Evolutionary conservation across 2,329 filamentous ascomycete species (phyloP), one percentile per base, ranked within the genome.

Genomic region (Aspergillus pseudotamarii): DNA sequence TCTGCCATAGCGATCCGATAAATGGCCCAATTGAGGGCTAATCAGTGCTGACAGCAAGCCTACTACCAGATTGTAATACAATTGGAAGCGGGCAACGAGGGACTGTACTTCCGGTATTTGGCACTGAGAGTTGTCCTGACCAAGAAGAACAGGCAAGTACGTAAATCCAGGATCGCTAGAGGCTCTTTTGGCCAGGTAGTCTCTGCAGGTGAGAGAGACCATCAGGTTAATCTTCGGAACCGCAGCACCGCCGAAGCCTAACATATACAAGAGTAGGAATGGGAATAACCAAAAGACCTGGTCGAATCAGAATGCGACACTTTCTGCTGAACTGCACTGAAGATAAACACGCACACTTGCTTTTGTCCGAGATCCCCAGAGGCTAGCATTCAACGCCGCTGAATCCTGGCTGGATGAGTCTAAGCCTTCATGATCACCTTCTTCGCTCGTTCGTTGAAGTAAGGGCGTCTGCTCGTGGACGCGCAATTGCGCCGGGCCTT

Each of bases 181-280:
- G 9, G 86, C 82, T 75, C 86, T 81, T 70, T 96, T 90, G 28
- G 89, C 85, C 68, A 95, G 90, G 77, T 97, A 96, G 64, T 91
- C 85, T 66, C 88, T 87, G 77, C 95, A 99, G 58, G 98, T 87
- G 32, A 99, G 84, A 62, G 89, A 86, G 65, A 96, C 84, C 66
- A 96, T 92, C 78, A 97, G 80, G 73, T 97, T 96, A 66, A 97
- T 84, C 76, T 91, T 95, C 11, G 94, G 94, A 10, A 97, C 92
- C 9, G 95, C 83, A 8, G 92, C 86, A 61, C 92, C 93, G 36
- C 94, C 95, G 76, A 95, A 94, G 0, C 94, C 93, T 59, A 96
- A 82, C 0, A 93, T 92, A 74, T 93, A 94, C 51, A 97, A 78
- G 61, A 91, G 84, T 77, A 94, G 95, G 0, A 93, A 91, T 0